These are phyloP conservation scores for Emergomyces pasteurianus DNA, from an alignment of 2,329 filamentous ascomycete genomes.

Conservation along the genomic window DNA sequence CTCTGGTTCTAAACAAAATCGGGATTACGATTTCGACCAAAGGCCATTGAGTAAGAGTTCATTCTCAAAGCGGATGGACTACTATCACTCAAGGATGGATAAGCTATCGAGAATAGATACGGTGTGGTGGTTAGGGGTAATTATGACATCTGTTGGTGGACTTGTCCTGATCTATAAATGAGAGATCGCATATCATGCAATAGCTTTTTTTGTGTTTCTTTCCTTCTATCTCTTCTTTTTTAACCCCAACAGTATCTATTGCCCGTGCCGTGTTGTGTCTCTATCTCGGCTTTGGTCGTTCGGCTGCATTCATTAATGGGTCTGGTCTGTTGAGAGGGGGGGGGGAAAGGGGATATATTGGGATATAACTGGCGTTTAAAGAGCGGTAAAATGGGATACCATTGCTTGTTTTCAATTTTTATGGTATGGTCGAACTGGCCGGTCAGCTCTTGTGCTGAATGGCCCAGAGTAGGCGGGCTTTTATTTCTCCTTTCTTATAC, in stretches of 20 bases:
- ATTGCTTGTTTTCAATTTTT: not conserved
- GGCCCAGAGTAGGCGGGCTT: not conserved
- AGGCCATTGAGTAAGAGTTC: constrained; percentile 16
- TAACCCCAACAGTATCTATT: not conserved
- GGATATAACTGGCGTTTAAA: not conserved
- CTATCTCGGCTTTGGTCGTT: not conserved
- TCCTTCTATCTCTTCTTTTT: not conserved
- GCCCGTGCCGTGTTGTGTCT: not conserved
- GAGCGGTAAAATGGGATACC: not conserved
- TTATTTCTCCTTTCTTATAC: not conserved
- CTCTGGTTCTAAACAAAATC: constrained; percentile 6
- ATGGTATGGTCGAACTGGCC: not conserved
- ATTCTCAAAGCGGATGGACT: constrained; percentile 20
- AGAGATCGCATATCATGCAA: not conserved
- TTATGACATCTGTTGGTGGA: constrained; percentile 36
- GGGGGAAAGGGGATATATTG: not conserved
- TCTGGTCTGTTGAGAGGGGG: not conserved
- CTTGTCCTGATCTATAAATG: constrained; percentile 20
- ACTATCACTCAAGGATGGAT: constrained; percentile 26
- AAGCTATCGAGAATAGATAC: constrained; percentile 26
- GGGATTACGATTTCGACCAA: not conserved
- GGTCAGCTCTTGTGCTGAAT: not conserved
- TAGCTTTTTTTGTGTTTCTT: not conserved
- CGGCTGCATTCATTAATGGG: not conserved
- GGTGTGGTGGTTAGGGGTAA: constrained; percentile 38